phyloP scores from a whole-genome alignment of 495 filamentous ascomycete genomes.

The Penicillium daleae region DNA sequence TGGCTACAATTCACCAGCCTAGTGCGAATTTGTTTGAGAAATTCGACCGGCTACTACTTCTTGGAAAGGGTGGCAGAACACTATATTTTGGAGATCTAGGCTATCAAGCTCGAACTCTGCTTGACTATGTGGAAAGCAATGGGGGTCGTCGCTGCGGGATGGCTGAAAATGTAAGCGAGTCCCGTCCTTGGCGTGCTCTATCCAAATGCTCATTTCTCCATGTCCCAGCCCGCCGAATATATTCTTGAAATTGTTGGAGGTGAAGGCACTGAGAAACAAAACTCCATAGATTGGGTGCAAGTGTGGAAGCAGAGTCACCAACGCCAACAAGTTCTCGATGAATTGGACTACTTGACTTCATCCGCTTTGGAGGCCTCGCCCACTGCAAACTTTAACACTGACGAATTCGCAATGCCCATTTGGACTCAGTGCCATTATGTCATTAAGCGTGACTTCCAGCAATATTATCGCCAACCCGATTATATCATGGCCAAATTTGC shows the following conservation, averaged over 20 bases:
- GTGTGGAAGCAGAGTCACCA: not conserved
- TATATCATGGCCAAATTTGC: not conserved
- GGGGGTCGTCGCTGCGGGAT: constrained; percentile 41
- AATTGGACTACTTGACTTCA: not conserved
- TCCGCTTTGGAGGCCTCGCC: not conserved
- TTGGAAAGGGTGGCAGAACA: constrained; percentile 77
- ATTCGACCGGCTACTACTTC: constrained; percentile 90
- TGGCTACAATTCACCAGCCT: constrained; percentile 96
- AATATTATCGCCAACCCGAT: not conserved
- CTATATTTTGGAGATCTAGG: constrained; percentile 91
- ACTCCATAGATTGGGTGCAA: not conserved
- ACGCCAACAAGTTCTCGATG: not conserved
- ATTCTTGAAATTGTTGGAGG: not conserved
- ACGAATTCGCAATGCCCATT: not conserved
- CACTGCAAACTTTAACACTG: not conserved
- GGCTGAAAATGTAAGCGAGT: not conserved
- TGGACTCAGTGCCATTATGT: not conserved
- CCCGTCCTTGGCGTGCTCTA: too few relatives aligned
- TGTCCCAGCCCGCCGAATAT: not conserved
- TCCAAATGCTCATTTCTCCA: too few relatives aligned
- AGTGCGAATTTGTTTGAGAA: constrained; percentile 90
- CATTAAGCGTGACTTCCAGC: not conserved
- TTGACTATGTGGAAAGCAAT: constrained; percentile 75
- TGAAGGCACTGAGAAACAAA: not conserved
- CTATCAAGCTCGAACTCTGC: constrained; percentile 67